Base-by-base conservation (phyloP, 2,329 filamentous ascomycete genomes). In the Aureobasidium uvarum region DNA sequence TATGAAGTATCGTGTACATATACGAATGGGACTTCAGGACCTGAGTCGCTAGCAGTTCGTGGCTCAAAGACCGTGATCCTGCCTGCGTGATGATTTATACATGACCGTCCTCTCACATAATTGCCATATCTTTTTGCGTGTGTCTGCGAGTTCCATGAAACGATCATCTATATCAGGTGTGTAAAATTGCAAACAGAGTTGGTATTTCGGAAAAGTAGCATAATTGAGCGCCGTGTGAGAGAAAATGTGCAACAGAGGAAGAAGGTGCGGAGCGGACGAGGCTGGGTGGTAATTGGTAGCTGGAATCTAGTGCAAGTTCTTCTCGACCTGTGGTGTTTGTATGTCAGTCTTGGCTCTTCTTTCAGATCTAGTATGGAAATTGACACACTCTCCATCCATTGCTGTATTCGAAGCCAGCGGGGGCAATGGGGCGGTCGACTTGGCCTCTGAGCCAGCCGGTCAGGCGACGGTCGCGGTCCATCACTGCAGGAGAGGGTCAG, bases 321-420 rank as follows among this genome's bases (percentile, higher is more conserved):
- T 70, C 70, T 72, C 71, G 54, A 72, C 65, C 71, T 72, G 63
- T 46, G 23, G 11, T 7, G 20, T n/a, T 36, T 51, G 41, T 52
- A 46, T 45, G 52, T 66, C 18, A 56, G 45, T 25, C 51, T 48
- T 31, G 28, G 25, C 1, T 2, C 6, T 51, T 14, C 7, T 13
- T 2, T 7, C 25, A n/a, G 14, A 13, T 16, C 13, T 23, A 1
- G 11, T 48, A 11, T 28, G 20, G 50, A 20, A n/a, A 38, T 8
- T 3, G 25, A 74, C 82, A 66, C 81, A 88, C 86, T 82, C 83
- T 86, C 86, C 86, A 89, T 68, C 84, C 84, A 77, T 87, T 87
- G 82, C 83, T 88, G 72, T 88, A 74, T 76, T 88, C 86, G 77
- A 88, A 89, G 67, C 85, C 86, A 65, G 79, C 76, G 33, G 86